Conservation (phyloP, 2,329 filamentous ascomycete genomes). For the Pyrenophora graminea region DNA sequence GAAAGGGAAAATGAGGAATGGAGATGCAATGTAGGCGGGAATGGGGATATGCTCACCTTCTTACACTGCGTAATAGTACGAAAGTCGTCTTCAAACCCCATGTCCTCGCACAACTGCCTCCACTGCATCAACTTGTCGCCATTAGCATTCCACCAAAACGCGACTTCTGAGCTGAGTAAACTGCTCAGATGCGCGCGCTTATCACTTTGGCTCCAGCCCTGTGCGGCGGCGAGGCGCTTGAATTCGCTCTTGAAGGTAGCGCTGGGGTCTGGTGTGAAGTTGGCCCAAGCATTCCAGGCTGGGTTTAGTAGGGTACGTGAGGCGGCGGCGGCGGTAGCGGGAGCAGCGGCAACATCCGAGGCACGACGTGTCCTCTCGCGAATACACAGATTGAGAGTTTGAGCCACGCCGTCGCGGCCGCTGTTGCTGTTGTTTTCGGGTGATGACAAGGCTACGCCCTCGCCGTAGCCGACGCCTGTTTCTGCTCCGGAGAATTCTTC, state of each 20-base stretch:
- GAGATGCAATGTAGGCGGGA: too few species aligned
- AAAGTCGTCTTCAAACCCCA: conserved; percentile 23
- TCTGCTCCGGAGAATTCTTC: too few species aligned
- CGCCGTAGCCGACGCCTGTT: too few species aligned
- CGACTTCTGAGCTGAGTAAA: conserved; percentile 27
- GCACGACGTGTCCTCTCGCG: too few species aligned
- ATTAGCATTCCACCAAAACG: conserved; percentile 22
- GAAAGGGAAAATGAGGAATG: too few species aligned
- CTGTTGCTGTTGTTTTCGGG: too few species aligned
- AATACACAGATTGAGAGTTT: neutral
- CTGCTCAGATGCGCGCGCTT: conserved; percentile 6
- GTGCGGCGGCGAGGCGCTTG: conserved; percentile 19
- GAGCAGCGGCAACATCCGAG: too few species aligned
- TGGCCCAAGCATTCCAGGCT: conserved; percentile 23
- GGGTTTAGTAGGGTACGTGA: conserved; percentile 4
- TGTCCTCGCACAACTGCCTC: conserved; percentile 33
- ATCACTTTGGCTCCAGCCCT: conserved; percentile 8
- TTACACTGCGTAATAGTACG: conserved; percentile 31
- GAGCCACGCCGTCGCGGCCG: neutral
- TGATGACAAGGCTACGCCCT: too few species aligned
- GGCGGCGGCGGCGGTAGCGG: too few species aligned
- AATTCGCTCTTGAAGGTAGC: conserved; percentile 28
- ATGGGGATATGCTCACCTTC: conserved; percentile 19
- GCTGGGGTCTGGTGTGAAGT: conserved; percentile 20
- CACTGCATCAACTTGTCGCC: conserved; percentile 24